A percentile compares a stretch with the other conserved stretches of the same genome.
phyloP scores from a whole-genome alignment of 768 basidiomycete species.

The Goffeauzyma gilvescens region DNA sequence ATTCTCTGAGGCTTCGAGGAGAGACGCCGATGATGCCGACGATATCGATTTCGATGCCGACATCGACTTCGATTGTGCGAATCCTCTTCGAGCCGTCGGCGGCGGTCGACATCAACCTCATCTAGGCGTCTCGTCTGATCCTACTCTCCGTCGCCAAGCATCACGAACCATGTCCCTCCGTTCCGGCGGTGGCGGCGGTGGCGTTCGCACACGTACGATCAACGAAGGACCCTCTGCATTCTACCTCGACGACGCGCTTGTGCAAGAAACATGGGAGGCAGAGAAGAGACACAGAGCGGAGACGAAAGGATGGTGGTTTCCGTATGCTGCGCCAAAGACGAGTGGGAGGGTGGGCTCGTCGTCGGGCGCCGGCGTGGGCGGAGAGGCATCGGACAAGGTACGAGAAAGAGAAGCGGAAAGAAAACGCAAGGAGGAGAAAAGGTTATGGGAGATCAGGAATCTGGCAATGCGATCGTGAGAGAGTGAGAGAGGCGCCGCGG shows the following conservation, averaged over 20 bases:
- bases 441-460: constrained; percentile 29
- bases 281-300: constrained; percentile 67
- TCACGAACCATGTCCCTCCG: not conserved
- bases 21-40: not conserved
- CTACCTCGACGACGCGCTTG: constrained; percentile 49
- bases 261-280: constrained; percentile 51
- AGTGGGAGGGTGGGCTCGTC: too few relatives aligned
- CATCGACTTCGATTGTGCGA: not conserved
- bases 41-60: not conserved
- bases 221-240: too few relatives aligned
- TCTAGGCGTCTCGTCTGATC: not conserved
- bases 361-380: not conserved
- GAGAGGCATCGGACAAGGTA: constrained; percentile 14
- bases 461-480: constrained; percentile 20
- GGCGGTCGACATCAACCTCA: not conserved
- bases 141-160: not conserved
- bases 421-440: constrained; percentile 24
- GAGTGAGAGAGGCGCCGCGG: too few relatives aligned
- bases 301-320: constrained; percentile 75
- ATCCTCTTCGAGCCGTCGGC: not conserved
- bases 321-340: too few relatives aligned
- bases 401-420: constrained; percentile 5
- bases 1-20: too few relatives aligned
- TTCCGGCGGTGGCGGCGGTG: not conserved
- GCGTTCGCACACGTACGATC: too few relatives aligned